Percentiles rank a stretch among this genome's conserved stretches.
Evolutionary conservation across 139 green algal genomes (phyloP).

Genomic region (Desmodesmus armatus): DNA sequence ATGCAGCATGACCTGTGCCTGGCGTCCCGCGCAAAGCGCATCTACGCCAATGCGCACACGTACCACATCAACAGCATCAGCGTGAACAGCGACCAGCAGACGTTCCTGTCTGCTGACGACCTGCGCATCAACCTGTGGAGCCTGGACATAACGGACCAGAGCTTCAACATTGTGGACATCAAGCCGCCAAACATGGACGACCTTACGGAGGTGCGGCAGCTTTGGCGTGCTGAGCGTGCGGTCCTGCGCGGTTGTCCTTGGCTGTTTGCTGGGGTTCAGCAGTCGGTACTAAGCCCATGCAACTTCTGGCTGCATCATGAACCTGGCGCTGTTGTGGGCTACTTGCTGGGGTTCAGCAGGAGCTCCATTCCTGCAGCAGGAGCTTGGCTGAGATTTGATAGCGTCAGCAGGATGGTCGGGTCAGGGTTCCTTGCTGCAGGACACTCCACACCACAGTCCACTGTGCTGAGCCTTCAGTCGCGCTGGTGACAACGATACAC

Average conservation of each 20-base stretch:
- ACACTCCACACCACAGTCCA: no score
- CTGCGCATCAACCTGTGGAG: conserved; percentile 97
- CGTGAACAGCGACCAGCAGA: conserved; percentile 91
- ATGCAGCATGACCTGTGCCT: conserved; percentile 56
- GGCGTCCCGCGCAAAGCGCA: conserved; percentile 69
- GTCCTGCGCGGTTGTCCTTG: not conserved
- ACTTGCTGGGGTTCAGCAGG: no score
- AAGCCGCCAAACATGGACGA: conserved; percentile 99
- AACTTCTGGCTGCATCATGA: no score
- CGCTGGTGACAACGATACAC: no score
- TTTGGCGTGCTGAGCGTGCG: not conserved
- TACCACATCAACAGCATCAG: conserved; percentile 99
- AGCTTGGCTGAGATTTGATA: no score
- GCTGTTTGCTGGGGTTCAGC: no score
- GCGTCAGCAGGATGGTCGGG: no score
- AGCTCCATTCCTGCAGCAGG: no score
- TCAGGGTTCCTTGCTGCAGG: no score
- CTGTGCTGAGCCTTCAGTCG: no score
- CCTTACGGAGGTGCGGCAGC: conserved; percentile 86
- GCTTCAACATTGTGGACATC: conserved; percentile 99
- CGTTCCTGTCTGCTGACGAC: conserved; percentile 97
- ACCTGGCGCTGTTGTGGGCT: no score
- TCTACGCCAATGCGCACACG: conserved; percentile 95
- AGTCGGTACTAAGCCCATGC: no score
- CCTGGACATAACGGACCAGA: conserved; percentile 89